These are phyloP conservation scores for Areca catechu DNA, from an alignment of 176 grass and related monocot species.

Conservation along the genomic window DNA sequence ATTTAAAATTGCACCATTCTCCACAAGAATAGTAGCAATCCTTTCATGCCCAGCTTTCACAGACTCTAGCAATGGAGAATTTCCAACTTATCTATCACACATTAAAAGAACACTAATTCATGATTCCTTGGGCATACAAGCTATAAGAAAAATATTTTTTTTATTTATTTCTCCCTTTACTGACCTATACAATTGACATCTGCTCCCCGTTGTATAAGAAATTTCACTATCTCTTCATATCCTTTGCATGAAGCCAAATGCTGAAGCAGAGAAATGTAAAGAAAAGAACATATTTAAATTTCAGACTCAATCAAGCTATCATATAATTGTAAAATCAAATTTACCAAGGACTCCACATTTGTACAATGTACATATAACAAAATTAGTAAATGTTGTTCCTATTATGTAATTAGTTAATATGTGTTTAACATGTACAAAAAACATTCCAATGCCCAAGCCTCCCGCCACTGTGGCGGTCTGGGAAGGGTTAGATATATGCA, in stretches of 20 bases:
- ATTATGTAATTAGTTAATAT: too few relatives aligned
- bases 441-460: too few relatives aligned
- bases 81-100: conserved; percentile 57
- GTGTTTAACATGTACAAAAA: too few relatives aligned
- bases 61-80: conserved; percentile 60
- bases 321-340: too few relatives aligned
- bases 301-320: too few relatives aligned
- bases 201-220: conserved; percentile 58
- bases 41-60: conserved; percentile 60
- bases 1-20: conserved; percentile 51
- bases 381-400: too few relatives aligned
- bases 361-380: too few relatives aligned
- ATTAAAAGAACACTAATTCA: too few relatives aligned
- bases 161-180: neutral
- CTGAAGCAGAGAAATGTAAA: conserved; percentile 19
- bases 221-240: conserved; percentile 63
- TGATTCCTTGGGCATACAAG: neutral
- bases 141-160: neutral
- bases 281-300: neutral
- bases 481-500: too few relatives aligned
- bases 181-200: conserved; percentile 66
- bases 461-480: too few relatives aligned
- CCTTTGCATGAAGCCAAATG: conserved; percentile 81
- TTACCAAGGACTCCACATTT: too few relatives aligned
- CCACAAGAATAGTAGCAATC: conserved; percentile 46